These are phyloP conservation scores for Smallanthus sonchifolius DNA, from an alignment of 129 eudicot species.

Conservation along the genomic window DNA sequence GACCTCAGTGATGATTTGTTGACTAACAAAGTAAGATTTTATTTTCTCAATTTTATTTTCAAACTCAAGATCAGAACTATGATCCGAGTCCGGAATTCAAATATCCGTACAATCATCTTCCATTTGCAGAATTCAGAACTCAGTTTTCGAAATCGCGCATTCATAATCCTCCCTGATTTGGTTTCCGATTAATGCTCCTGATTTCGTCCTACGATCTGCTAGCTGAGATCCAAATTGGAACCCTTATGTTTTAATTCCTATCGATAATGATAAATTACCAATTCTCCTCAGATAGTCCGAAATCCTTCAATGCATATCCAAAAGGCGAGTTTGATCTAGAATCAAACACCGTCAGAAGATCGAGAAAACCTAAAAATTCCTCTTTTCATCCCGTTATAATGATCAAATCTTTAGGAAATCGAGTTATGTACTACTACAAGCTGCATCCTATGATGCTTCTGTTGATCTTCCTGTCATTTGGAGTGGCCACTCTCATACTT, in stretches of 20 bases:
- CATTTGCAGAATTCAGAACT: too few relatives aligned
- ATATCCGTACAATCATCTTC: too few relatives aligned
- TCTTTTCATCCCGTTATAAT: constrained; percentile 2
- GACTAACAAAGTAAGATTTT: too few relatives aligned
- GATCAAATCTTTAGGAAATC: constrained; percentile 54
- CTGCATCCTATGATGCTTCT: constrained; percentile 56
- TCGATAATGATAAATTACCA: constrained; percentile 65
- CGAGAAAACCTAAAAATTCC: constrained; percentile 48
- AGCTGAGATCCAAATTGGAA: constrained; percentile 16
- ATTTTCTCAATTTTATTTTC: too few relatives aligned
- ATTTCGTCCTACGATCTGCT: neutral
- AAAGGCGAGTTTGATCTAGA: constrained; percentile 89
- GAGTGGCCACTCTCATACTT: constrained; percentile 35
- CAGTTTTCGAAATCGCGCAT: too few relatives aligned
- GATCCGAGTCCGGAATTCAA: too few relatives aligned
- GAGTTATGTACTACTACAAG: constrained; percentile 57
- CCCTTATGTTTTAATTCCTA: constrained; percentile 21
- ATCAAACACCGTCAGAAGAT: constrained; percentile 56
- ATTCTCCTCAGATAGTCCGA: constrained; percentile 62
- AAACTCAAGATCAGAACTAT: too few relatives aligned
- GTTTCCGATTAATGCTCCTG: neutral
- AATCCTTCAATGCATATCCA: constrained; percentile 76
- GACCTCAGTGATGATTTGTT: too few relatives aligned
- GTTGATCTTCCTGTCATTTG: constrained; percentile 50
- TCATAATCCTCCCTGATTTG: neutral